phyloP scores from a whole-genome alignment of 106 monocot genomes.

The Dactylorhiza incarnata region DNA sequence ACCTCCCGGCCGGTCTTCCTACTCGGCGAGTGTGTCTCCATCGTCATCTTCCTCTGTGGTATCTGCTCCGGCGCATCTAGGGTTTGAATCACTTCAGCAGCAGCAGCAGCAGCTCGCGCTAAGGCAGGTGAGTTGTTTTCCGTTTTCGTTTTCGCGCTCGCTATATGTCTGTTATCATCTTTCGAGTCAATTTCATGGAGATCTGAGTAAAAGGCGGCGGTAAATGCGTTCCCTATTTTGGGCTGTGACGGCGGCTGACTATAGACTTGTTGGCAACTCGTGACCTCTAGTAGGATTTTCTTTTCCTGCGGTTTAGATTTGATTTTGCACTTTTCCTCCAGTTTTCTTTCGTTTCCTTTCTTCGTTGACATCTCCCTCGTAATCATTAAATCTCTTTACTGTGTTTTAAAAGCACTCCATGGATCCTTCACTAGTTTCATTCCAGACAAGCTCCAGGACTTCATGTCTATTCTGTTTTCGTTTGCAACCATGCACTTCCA shows the following conservation, averaged over 20 bases:
- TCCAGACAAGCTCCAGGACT: not conserved
- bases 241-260: not conserved
- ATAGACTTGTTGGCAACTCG: not conserved
- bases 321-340: not conserved
- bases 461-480: not conserved
- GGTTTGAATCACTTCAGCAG: slow-evolving; percentile 26
- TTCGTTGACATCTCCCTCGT: not conserved
- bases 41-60: slow-evolving; percentile 48
- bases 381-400: slow-evolving; percentile 7
- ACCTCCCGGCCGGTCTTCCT: slow-evolving; percentile 16
- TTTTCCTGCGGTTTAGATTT: slow-evolving; percentile 13
- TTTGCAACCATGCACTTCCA: not conserved
- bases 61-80: slow-evolving; percentile 26
- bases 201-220: slow-evolving; percentile 22
- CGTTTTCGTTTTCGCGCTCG: not conserved
- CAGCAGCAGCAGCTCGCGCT: slow-evolving; percentile 33
- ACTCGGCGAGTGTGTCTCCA: slow-evolving; percentile 28
- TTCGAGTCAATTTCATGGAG: slow-evolving; percentile 7
- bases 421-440: not conserved
- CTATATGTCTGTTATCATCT: not conserved
- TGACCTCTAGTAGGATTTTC: not conserved
- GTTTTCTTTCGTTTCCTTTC: not conserved
- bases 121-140: slow-evolving; percentile 43
- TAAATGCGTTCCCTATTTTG: not conserved
- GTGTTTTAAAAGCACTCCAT: not conserved